These are phyloP conservation scores for Mitragyna speciosa DNA, from an alignment of 257 asterid species.

Conservation along the genomic window DNA sequence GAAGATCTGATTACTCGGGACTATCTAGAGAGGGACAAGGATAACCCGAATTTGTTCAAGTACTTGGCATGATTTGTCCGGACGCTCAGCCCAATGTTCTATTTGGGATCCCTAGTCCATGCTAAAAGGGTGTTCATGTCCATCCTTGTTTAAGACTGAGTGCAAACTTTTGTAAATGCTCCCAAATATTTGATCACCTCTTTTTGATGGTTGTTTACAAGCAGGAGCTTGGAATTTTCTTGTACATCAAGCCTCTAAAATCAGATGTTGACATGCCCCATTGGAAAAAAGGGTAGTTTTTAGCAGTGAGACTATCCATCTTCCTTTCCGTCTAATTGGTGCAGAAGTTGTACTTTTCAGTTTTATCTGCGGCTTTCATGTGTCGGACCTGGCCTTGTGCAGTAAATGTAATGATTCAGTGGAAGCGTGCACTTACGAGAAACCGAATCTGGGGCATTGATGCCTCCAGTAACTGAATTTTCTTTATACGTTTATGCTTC, in stretches of 20 bases:
- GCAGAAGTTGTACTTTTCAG: not conserved
- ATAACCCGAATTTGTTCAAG: constrained; percentile 84
- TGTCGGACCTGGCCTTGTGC: not conserved
- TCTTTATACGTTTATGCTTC: not conserved
- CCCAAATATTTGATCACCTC: constrained; percentile 2
- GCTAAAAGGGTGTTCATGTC: not conserved
- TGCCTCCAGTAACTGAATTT: not conserved
- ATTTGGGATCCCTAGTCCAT: not conserved
- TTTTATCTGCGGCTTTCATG: not conserved
- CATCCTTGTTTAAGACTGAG: constrained; percentile 5
- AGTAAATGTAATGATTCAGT: not conserved
- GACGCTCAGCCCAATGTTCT: not conserved
- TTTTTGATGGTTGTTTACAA: constrained; percentile 12
- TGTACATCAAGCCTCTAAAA: constrained; percentile 23
- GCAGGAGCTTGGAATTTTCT: constrained; percentile 25
- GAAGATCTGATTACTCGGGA: constrained; percentile 96
- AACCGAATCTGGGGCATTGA: not conserved
- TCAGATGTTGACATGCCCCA: constrained; percentile 10
- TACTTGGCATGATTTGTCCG: constrained; percentile 74
- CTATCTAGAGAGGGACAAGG: constrained; percentile 92
- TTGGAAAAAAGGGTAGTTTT: not conserved
- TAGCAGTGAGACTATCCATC: not conserved
- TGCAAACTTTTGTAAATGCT: constrained; percentile 18
- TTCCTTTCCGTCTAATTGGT: not conserved
- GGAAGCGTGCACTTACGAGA: not conserved